Conservation (phyloP, 805 yeast genomes). For the Metschnikowia matae region DNA sequence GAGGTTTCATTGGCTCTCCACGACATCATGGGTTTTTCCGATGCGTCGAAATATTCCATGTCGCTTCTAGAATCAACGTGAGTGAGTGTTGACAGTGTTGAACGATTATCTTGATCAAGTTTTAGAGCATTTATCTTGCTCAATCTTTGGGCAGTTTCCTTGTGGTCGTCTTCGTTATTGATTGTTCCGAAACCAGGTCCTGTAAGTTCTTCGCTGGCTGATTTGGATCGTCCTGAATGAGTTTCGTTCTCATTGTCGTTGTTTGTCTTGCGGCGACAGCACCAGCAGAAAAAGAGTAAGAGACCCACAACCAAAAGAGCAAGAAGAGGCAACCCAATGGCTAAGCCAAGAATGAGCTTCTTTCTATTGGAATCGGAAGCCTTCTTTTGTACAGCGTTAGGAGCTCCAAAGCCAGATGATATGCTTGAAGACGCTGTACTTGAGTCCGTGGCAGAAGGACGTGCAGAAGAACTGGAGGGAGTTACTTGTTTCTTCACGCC, state of each 20-base stretch:
- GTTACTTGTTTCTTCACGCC: conserved; percentile 36
- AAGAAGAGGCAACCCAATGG: conserved; percentile 74
- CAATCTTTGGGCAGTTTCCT: conserved; percentile 34
- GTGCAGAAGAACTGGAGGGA: conserved; percentile 23
- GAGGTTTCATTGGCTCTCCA: conserved; percentile 41
- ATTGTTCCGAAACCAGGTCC: conserved; percentile 36
- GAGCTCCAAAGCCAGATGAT: conserved; percentile 24
- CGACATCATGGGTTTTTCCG: conserved; percentile 37
- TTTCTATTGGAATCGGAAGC: conserved; percentile 35
- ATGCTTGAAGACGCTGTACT: conserved; percentile 25
- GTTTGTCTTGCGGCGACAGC: conserved; percentile 41
- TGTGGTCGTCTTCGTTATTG: conserved; percentile 23
- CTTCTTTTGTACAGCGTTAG: conserved; percentile 13
- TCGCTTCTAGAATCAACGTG: conserved; percentile 41
- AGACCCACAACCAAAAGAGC: conserved; percentile 46
- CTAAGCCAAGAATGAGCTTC: conserved; percentile 81
- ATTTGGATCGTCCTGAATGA: conserved; percentile 10
- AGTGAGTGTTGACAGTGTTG: conserved; percentile 49
- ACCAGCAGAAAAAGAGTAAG: conserved; percentile 51
- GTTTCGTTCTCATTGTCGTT: conserved; percentile 12
- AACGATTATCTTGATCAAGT: conserved; percentile 36
- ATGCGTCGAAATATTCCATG: conserved; percentile 28
- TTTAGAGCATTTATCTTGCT: conserved; percentile 51
- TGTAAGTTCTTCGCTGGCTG: conserved; percentile 14
- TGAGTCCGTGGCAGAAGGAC: conserved; percentile 25